phyloP scores from a whole-genome alignment of 2,329 filamentous ascomycete species.

The Xylariaceae sp. region DNA sequence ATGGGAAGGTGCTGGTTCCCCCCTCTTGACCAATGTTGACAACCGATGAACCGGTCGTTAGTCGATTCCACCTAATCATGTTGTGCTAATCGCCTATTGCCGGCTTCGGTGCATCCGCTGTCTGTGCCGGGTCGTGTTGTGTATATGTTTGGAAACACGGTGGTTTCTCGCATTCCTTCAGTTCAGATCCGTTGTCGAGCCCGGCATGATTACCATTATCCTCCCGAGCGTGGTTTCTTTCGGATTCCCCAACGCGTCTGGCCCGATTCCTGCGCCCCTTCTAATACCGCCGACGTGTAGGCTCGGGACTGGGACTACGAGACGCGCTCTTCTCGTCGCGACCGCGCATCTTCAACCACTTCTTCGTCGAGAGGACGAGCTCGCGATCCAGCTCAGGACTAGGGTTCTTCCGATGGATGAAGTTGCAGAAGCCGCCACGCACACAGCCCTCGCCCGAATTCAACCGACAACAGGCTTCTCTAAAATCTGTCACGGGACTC shows the following conservation, averaged over 20 bases:
- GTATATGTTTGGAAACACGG: background rate
- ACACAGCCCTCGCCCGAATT: slow-evolving; percentile 96
- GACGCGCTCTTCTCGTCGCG: slow-evolving; percentile 76
- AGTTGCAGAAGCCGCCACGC: slow-evolving; percentile 96
- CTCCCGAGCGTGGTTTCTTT: background rate
- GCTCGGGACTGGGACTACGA: slow-evolving; percentile 82
- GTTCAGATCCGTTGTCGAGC: background rate
- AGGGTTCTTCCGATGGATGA: slow-evolving; percentile 97
- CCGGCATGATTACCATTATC: background rate
- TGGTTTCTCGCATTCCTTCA: background rate
- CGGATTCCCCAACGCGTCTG: background rate
- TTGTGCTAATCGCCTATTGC: too few relatives aligned
- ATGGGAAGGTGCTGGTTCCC: too few relatives aligned
- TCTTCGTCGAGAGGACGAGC: slow-evolving; percentile 83
- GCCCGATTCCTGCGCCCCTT: background rate
- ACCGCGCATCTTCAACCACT: slow-evolving; percentile 85
- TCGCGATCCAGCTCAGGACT: slow-evolving; percentile 83
- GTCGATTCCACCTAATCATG: too few relatives aligned
- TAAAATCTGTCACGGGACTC: slow-evolving; percentile 93
- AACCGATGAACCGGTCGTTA: too few relatives aligned
- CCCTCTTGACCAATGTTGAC: too few relatives aligned
- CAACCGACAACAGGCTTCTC: slow-evolving; percentile 92
- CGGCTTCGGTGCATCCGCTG: too few relatives aligned
- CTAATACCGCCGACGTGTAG: slow-evolving; percentile 66
- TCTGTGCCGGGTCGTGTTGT: background rate